Evolutionary conservation across 2,329 filamentous ascomycete genomes (phyloP), one percentile per base, ranked within the genome.

Genomic region (Conoideocrella luteorostrata): DNA sequence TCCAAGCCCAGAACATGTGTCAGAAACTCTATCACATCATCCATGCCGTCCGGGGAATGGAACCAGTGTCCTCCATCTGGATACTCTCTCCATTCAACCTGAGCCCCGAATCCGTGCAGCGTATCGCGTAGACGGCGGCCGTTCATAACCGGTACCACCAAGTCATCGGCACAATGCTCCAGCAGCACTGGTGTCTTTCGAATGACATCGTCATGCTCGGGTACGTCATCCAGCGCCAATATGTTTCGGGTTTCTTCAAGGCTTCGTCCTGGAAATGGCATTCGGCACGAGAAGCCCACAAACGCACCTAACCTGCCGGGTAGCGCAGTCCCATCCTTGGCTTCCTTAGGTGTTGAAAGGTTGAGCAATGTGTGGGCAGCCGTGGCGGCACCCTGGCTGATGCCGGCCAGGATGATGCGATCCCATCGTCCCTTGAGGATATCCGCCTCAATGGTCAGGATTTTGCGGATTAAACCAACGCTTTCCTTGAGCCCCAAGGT

Each of bases 331-430:
- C 30, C 32, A 33, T 37, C 43, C 15, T 29, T 15, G 4, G 20
- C 28, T 11, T 32, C 46, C 3, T 33, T 30, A 2, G 56, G 57
- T 1, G 61, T 33, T 2, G 52, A 44, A 7, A 70, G 45, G 35
- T 62, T 65, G 29, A 71, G 55, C 2, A 71, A 49, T 3, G 60
- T 55, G 29, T 67, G 63, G 2, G 61, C 53, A 20, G 60, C 56
- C 4, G 69, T 68, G 1, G 70, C 68, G 2, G 58, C 67, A 17
- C 70, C 71, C 58, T 70, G 67, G 43, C 69, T 70, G 41, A 74
- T 70, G 0, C 72, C 70, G 6, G 65, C 66, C 1, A 74, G 52
- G 5, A 74, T 57, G 18, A 75, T 51, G 5, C 53, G 54, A 15
- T 69, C 60, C 52, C 60, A 65, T 11, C 59, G 52, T 1, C 65